These are phyloP conservation scores for Arxiozyma slooffiae DNA, from an alignment of 1,139 yeast genomes.

Conservation along the genomic window DNA sequence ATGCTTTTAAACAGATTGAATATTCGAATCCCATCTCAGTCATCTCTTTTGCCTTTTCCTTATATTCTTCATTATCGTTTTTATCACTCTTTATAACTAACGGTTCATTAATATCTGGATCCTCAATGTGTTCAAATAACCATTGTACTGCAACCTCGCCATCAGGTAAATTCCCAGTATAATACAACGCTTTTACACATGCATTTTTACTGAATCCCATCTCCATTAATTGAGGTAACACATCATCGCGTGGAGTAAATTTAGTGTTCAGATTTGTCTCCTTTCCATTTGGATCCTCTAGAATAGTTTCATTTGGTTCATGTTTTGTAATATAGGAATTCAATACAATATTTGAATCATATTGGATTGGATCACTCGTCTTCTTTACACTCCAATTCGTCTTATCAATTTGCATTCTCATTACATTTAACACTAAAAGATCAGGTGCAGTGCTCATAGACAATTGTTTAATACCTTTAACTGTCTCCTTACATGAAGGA, in stretches of 20 bases:
- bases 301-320: conserved; percentile 36
- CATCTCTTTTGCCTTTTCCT: conserved; percentile 33
- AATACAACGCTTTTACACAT: conserved; percentile 55
- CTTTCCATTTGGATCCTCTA: conserved; percentile 29
- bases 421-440: conserved; percentile 60
- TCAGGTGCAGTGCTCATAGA: conserved; percentile 60
- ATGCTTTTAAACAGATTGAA: conserved; percentile 58
- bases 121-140: conserved; percentile 84
- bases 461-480: conserved; percentile 37
- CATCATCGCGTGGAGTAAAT: conserved; percentile 50
- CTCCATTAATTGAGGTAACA: conserved; percentile 45
- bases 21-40: conserved; percentile 64
- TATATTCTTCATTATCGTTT: conserved; percentile 30
- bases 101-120: conserved; percentile 63
- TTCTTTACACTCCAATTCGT: conserved; percentile 62
- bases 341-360: background rate
- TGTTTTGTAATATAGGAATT: background rate
- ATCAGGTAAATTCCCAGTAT: conserved; percentile 58
- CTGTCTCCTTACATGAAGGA: conserved; percentile 40
- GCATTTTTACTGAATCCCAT: conserved; percentile 86
- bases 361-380: background rate
- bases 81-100: conserved; percentile 25
- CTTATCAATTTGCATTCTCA: conserved; percentile 70
- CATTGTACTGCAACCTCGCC: conserved; percentile 85
- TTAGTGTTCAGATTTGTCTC: conserved; percentile 25